Conservation (phyloP, 306 rosid species). For the Dalbergia oliveri region DNA sequence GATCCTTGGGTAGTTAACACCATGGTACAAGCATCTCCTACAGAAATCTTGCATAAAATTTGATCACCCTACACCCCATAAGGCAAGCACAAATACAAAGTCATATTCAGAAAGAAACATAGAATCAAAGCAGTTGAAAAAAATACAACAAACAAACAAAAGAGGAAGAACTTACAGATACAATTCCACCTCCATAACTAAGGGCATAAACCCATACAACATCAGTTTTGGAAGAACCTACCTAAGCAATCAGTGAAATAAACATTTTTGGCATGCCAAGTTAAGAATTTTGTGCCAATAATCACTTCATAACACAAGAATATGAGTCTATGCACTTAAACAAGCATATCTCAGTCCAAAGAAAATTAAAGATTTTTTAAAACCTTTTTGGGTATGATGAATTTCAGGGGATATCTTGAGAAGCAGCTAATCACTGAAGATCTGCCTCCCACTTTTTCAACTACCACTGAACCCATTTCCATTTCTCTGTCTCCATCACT, state of each 20-base stretch:
- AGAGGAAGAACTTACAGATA: constrained; percentile 67
- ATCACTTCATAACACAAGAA: constrained; percentile 20
- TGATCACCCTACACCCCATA: constrained; percentile 72
- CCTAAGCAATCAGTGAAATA: constrained; percentile 55
- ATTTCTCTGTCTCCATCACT: constrained; percentile 38
- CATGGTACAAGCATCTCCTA: constrained; percentile 71
- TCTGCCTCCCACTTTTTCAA: constrained; percentile 81
- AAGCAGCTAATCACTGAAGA: constrained; percentile 75
- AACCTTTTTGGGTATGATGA: constrained; percentile 88
- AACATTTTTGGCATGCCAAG: constrained; percentile 32
- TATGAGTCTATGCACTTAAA: not conserved
- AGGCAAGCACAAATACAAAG: not conserved
- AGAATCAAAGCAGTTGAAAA: not conserved
- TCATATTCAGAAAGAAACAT: constrained; percentile 1
- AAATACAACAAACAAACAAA: not conserved
- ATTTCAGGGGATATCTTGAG: constrained; percentile 87
- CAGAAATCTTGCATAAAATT: constrained; percentile 65
- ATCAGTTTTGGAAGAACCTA: constrained; percentile 78
- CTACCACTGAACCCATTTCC: constrained; percentile 62
- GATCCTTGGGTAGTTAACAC: constrained; percentile 91
- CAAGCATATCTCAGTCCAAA: not conserved
- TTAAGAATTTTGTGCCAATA: constrained; percentile 18
- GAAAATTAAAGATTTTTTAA: not conserved
- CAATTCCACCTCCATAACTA: constrained; percentile 93
- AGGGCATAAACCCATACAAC: constrained; percentile 88